phyloP scores from a whole-genome alignment of 2,329 filamentous ascomycete species.

The Tolypocladium album region DNA sequence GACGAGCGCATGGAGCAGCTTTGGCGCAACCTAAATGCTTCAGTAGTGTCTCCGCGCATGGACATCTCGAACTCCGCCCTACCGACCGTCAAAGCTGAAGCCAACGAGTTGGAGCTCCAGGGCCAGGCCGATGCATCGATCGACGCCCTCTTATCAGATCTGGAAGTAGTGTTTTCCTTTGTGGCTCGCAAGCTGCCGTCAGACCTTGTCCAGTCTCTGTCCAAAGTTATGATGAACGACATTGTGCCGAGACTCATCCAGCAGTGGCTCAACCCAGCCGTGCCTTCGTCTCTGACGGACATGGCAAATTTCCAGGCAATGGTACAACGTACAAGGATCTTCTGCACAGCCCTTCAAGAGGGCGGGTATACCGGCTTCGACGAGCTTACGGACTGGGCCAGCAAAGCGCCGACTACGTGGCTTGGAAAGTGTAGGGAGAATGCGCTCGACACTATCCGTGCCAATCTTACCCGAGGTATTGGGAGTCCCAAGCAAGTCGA shows the following conservation, averaged over 20 bases:
- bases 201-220: constrained; percentile 49
- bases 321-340: constrained; percentile 51
- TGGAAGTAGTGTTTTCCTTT: constrained; percentile 40
- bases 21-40: constrained; percentile 51
- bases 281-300: constrained; percentile 64
- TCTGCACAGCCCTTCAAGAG: constrained; percentile 52
- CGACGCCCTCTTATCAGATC: constrained; percentile 40
- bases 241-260: constrained; percentile 59
- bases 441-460: constrained; percentile 64
- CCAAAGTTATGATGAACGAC: constrained; percentile 57
- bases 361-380: constrained; percentile 52
- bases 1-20: constrained; percentile 49
- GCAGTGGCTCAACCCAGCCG: constrained; percentile 63
- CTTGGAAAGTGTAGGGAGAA: constrained; percentile 72
- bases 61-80: constrained; percentile 21
- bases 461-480: constrained; percentile 55
- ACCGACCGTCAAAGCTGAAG: constrained; percentile 29
- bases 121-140: constrained; percentile 34
- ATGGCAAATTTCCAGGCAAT: constrained; percentile 62
- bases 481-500: constrained; percentile 63
- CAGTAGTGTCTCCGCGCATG: constrained; percentile 51
- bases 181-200: constrained; percentile 40
- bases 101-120: constrained; percentile 29
- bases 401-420: constrained; percentile 74
- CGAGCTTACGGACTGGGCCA: constrained; percentile 68